Conservation (phyloP, 805 yeast genomes). For the Clavispora carvajalis region DNA sequence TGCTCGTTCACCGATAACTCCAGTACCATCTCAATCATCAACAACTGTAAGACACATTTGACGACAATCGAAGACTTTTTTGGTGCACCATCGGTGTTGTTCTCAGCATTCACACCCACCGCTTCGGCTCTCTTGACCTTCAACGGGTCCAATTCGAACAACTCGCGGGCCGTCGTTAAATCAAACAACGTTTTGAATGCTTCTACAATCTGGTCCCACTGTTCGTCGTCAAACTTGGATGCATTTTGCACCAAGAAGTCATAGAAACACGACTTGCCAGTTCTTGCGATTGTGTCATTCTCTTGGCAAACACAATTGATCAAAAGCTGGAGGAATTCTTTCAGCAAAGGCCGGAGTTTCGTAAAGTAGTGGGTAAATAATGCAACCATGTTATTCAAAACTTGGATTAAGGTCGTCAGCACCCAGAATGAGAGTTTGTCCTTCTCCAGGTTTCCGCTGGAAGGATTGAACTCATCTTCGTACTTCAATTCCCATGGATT, state of each 20-base stretch:
- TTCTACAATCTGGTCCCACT: conserved; percentile 70
- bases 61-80: conserved; percentile 72
- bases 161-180: conserved; percentile 79
- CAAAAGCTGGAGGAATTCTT: conserved; percentile 71
- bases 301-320: conserved; percentile 92
- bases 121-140: conserved; percentile 7
- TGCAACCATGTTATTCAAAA: conserved; percentile 80
- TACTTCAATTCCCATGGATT: conserved; percentile 64
- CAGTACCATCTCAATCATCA: conserved; percentile 80
- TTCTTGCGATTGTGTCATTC: conserved; percentile 92
- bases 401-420: conserved; percentile 93
- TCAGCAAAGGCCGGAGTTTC: conserved; percentile 65
- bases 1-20: conserved; percentile 69
- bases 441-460: conserved; percentile 33
- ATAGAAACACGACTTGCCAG: conserved; percentile 86
- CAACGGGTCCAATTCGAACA: conserved; percentile 60
- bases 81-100: background rate
- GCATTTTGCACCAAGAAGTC: conserved; percentile 75
- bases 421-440: conserved; percentile 95
- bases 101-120: conserved; percentile 20
- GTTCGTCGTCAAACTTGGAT: conserved; percentile 51
- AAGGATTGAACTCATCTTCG: conserved; percentile 38
- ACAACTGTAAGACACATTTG: conserved; percentile 83
- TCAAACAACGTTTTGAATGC: conserved; percentile 69
- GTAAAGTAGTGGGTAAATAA: conserved; percentile 80